Percentiles rank a stretch among this genome's conserved stretches.
Conservation (phyloP, 2,329 filamentous ascomycete genomes). For the Colletotrichum sp. region DNA sequence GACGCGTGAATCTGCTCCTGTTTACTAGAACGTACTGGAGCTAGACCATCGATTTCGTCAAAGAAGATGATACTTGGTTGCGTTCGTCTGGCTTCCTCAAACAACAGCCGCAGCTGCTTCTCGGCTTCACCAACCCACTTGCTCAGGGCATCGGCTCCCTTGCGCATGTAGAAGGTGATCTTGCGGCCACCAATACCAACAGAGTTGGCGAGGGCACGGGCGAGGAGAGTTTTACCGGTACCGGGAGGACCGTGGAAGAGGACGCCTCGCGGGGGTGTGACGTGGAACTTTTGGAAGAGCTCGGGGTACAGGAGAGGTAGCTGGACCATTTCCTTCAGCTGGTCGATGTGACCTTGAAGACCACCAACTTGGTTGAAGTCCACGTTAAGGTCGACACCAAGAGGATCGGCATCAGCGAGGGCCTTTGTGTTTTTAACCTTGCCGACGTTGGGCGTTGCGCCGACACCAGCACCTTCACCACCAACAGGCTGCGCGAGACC, state of each 20-base stretch:
- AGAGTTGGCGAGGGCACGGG: slow-evolving; percentile 88
- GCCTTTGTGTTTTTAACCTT: slow-evolving; percentile 93
- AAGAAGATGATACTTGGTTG: slow-evolving; percentile 99
- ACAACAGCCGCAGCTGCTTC: slow-evolving; percentile 88
- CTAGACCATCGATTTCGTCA: slow-evolving; percentile 96
- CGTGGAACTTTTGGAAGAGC: slow-evolving; percentile 87
- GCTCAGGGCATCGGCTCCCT: slow-evolving; percentile 94
- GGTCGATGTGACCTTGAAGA: slow-evolving; percentile 90
- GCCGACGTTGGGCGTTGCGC: slow-evolving; percentile 78
- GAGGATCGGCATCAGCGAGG: slow-evolving; percentile 89
- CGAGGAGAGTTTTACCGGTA: slow-evolving; percentile 97
- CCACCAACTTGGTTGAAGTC: slow-evolving; percentile 96
- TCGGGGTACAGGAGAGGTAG: slow-evolving; percentile 94
- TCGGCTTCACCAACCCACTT: slow-evolving; percentile 99
- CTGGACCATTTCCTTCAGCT: slow-evolving; percentile 98
- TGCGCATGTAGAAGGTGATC: slow-evolving; percentile 99
- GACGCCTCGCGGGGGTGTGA: slow-evolving; percentile 92
- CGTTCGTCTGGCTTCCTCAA: slow-evolving; percentile 93
- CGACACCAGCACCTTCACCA: slow-evolving; percentile 33
- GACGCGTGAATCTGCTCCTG: slow-evolving; percentile 99
- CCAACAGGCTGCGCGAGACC: slow-evolving; percentile 38
- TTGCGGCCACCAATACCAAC: slow-evolving; percentile 89
- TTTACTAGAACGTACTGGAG: slow-evolving; percentile 94
- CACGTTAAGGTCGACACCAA: slow-evolving; percentile 90
- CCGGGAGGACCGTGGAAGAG: slow-evolving; percentile 96